These are phyloP conservation scores for Boletus tomentosulus DNA, from an alignment of 768 basidiomycete species.

Conservation along the genomic window DNA sequence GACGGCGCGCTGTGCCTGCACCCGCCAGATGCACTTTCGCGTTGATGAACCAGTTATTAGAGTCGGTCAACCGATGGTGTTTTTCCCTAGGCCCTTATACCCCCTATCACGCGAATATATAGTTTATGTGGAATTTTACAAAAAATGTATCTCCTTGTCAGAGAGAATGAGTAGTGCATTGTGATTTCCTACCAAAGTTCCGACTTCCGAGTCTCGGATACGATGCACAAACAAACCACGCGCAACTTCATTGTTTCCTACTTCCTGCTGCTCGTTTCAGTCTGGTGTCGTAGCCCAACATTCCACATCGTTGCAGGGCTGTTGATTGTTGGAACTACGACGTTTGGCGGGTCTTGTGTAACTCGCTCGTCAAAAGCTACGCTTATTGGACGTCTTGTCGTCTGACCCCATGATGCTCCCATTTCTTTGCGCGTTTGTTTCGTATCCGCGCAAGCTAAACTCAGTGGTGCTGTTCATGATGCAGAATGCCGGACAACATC, in stretches of 20 bases:
- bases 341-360: not conserved
- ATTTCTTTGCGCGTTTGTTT: too few species aligned
- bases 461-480: too few species aligned
- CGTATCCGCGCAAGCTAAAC: too few species aligned
- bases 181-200: too few species aligned
- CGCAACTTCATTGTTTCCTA: not conserved
- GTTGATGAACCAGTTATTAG: too few species aligned
- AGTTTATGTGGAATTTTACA: not conserved
- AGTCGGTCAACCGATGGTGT: too few species aligned
- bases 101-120: not conserved
- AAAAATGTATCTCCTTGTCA: not conserved
- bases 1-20: conserved; percentile 14
- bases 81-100: not conserved
- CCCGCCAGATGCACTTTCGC: too few species aligned
- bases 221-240: not conserved
- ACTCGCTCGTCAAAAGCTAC: not conserved
- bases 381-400: too few species aligned
- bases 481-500: too few species aligned
- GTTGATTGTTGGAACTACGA: conserved; percentile 13
- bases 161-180: too few species aligned
- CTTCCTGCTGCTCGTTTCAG: not conserved
- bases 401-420: not conserved
- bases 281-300: conserved; percentile 14
- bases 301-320: conserved; percentile 12
- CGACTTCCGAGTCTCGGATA: not conserved